Evolutionary conservation across 2,329 filamentous ascomycete species (phyloP).

Genomic region (Simplicillium aogashimaense): DNA sequence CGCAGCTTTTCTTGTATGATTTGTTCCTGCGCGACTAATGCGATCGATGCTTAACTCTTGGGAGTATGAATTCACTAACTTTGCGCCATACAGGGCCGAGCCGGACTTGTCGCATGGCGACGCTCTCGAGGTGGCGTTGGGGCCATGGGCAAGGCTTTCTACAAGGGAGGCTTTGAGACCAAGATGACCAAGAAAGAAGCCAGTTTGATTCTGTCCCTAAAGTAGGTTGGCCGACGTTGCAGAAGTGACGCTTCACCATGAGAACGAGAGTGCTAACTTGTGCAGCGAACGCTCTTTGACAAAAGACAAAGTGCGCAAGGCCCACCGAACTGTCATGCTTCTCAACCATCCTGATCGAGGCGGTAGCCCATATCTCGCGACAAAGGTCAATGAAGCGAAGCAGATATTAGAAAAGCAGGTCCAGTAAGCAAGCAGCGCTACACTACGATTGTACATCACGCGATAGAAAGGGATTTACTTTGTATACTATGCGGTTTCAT

Average conservation of each 20-base stretch:
- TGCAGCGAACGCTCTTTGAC: constrained; percentile 73
- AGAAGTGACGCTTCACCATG: no score
- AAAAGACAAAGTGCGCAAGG: constrained; percentile 91
- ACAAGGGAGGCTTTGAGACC: constrained; percentile 96
- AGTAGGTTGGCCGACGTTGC: constrained; percentile 40
- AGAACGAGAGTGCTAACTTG: no score
- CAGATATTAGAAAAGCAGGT: constrained; percentile 77
- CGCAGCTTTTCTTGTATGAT: constrained; percentile 39
- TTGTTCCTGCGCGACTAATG: background rate
- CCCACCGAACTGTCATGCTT: constrained; percentile 91
- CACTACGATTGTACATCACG: background rate
- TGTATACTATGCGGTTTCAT: constrained; percentile 30
- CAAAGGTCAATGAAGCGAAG: constrained; percentile 98
- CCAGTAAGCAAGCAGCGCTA: background rate
- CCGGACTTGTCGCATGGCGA: constrained; percentile 80
- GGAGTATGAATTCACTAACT: constrained; percentile 6
- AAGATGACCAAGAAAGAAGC: constrained; percentile 93
- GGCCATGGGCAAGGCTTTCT: constrained; percentile 81
- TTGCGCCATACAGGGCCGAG: constrained; percentile 58
- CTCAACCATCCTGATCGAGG: constrained; percentile 97
- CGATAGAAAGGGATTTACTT: background rate
- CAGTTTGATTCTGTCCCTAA: constrained; percentile 78
- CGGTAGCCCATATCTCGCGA: constrained; percentile 90
- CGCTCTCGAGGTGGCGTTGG: constrained; percentile 70
- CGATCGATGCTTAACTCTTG: background rate